These are phyloP conservation scores for Lentinula boryana DNA, from an alignment of 768 basidiomycete species.

Conservation along the genomic window DNA sequence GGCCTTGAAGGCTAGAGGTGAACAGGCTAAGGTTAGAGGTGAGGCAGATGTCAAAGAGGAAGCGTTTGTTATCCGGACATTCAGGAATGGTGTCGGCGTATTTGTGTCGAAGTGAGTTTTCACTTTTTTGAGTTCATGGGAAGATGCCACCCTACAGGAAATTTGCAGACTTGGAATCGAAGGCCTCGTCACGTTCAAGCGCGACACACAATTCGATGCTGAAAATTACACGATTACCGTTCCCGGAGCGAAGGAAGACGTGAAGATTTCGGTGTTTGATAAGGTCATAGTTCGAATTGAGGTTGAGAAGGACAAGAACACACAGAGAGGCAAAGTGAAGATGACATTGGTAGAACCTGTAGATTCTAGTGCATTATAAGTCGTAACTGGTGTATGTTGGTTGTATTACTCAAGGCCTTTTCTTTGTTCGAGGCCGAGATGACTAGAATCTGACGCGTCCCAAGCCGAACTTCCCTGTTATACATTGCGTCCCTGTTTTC, in stretches of 20 bases:
- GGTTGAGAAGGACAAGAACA: conserved; percentile 93
- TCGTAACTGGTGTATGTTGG: not conserved
- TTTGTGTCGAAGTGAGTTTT: conserved; percentile 84
- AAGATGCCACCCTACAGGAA: not conserved
- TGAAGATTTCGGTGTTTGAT: conserved; percentile 84
- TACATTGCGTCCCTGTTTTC: not conserved
- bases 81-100: conserved; percentile 94
- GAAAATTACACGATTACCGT: conserved; percentile 85
- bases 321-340: conserved; percentile 84
- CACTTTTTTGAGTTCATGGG: not conserved
- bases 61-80: conserved; percentile 89
- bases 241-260: conserved; percentile 37
- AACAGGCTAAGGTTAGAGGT: conserved; percentile 24
- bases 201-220: conserved; percentile 82
- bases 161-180: conserved; percentile 78
- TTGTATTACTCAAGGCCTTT: too few species aligned
- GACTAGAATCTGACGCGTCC: conserved; percentile 1
- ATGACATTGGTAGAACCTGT: conserved; percentile 71
- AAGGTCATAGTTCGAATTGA: conserved; percentile 87
- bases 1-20: conserved; percentile 69
- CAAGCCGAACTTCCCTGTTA: not conserved
- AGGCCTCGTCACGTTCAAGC: conserved; percentile 92
- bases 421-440: not conserved
- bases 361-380: conserved; percentile 41
- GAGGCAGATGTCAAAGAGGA: conserved; percentile 58